Base-by-base conservation (phyloP, 2,329 filamentous ascomycete genomes). In the Ceratocystis papillata region DNA sequence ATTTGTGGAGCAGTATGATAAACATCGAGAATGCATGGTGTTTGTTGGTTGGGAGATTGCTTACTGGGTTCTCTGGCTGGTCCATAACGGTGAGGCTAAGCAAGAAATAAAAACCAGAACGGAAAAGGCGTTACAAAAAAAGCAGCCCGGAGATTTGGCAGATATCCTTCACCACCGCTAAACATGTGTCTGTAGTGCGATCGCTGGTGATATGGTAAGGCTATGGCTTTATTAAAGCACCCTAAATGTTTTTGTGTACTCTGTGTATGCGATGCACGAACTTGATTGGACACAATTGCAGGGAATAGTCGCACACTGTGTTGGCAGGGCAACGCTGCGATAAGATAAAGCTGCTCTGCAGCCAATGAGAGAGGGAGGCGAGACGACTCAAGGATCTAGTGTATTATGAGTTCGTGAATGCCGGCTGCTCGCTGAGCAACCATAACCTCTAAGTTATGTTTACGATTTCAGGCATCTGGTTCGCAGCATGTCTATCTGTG, bases 11-110 rank as follows among this genome's bases (percentile, higher is more conserved):
- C 53, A 57, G 53, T 1, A 28, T 2, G 30, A 33, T n/a, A 57
- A 57, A 57, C 10, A 57, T 57, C 10, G 53, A 57, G 53, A 33
- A 8, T 53, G 7, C 48, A 20, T 25, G 37, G 37, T 41, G 37
- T 41, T 57, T 57, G 22, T 17, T 57, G 25, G 53, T 57, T 17
- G 28, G 22, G 53, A 15, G n/a, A 25, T 17, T n/a, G 62, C 64
- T 62, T 44, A 66, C 64, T 15, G 44, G 44, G 33, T 66, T 62
- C 22, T 66, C 64, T 62, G 33, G 25, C 55, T 62, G 64, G 10
- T 62, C 64, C 64, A 66, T 66, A 8, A 4, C 57, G 22, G 45
- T 25, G n/a, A 33, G 6, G 62, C 30, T 44, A 30, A 5, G 28
- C 10, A 45, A 28, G 41, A 20, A 17, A 48, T n/a, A 5, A 28